Percentiles rank a stretch among this genome's conserved stretches.
Evolutionary conservation across 352 stramenopile genomes (phyloP).

Genomic region (Blastocystis sp.): DNA sequence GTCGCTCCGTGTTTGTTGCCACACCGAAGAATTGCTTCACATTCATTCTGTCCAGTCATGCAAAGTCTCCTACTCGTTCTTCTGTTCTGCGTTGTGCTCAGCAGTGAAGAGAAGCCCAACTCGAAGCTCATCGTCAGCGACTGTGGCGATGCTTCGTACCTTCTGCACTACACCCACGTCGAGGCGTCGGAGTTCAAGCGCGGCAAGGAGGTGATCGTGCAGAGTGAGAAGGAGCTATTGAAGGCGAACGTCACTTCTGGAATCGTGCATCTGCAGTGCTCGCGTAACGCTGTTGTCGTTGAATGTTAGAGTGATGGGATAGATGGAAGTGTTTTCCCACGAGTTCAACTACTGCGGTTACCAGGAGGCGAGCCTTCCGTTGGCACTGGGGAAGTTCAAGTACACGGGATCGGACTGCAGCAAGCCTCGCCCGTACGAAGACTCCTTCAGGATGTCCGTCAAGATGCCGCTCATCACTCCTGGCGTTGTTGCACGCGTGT

Average conservation of each 20-base stretch:
- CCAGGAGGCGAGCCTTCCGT: conserved; percentile 3
- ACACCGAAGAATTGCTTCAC: neutral
- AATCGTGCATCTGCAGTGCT: neutral
- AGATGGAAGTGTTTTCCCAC: conserved; percentile 18
- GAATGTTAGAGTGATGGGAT: neutral
- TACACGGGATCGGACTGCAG: conserved; percentile 25
- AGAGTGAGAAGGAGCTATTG: neutral
- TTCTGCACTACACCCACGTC: conserved; percentile 6
- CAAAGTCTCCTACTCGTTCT: neutral
- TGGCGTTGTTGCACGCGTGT: neutral
- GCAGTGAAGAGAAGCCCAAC: neutral
- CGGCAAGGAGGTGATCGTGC: neutral
- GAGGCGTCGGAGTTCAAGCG: neutral
- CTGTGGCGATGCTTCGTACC: conserved; percentile 16
- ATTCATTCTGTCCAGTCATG: neutral
- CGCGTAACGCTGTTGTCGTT: neutral
- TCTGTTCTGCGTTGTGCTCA: neutral
- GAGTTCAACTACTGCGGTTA: conserved; percentile 35
- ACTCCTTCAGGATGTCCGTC: conserved; percentile 19
- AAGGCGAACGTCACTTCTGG: neutral
- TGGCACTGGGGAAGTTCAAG: conserved; percentile 15
- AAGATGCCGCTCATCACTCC: conserved; percentile 22
- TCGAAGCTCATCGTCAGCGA: conserved; percentile 20
- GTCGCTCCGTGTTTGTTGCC: conserved; percentile 14
- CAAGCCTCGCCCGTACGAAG: conserved; percentile 1